These are phyloP conservation scores for Rhododendron simsii DNA, from an alignment of 148 eudicot genomes.

Conservation along the genomic window DNA sequence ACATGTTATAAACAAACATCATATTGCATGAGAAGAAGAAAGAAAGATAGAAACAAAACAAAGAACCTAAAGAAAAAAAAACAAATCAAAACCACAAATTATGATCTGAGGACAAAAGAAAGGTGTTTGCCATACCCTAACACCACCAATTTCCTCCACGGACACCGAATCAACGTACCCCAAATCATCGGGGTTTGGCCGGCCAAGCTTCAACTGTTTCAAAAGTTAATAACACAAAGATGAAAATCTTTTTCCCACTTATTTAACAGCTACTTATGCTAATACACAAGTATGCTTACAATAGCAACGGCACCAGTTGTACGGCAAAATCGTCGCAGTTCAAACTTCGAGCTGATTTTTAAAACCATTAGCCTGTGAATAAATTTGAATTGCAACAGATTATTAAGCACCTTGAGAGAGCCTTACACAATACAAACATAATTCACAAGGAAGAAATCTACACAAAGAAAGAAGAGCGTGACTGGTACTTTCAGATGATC, in stretches of 20 bases:
- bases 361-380: constrained; percentile 81
- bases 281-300: constrained; percentile 38
- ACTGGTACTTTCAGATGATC: background rate
- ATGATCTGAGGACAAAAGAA: background rate
- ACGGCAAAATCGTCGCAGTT: constrained; percentile 86
- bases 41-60: background rate
- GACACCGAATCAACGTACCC: constrained; percentile 85
- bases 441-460: background rate
- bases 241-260: background rate
- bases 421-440: background rate
- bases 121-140: constrained; percentile 45
- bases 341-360: constrained; percentile 90
- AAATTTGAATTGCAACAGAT: constrained; percentile 3
- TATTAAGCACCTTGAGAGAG: constrained; percentile 1
- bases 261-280: background rate
- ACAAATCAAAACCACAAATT: background rate
- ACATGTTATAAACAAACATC: constrained; percentile 5
- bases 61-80: background rate
- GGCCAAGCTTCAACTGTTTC: constrained; percentile 86
- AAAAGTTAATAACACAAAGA: constrained; percentile 4
- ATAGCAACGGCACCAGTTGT: constrained; percentile 89
- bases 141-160: constrained; percentile 90
- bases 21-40: background rate
- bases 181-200: constrained; percentile 76
- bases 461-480: background rate